These are phyloP conservation scores for Hirschfeldia incana DNA, from an alignment of 345 rosid species.

Conservation along the genomic window DNA sequence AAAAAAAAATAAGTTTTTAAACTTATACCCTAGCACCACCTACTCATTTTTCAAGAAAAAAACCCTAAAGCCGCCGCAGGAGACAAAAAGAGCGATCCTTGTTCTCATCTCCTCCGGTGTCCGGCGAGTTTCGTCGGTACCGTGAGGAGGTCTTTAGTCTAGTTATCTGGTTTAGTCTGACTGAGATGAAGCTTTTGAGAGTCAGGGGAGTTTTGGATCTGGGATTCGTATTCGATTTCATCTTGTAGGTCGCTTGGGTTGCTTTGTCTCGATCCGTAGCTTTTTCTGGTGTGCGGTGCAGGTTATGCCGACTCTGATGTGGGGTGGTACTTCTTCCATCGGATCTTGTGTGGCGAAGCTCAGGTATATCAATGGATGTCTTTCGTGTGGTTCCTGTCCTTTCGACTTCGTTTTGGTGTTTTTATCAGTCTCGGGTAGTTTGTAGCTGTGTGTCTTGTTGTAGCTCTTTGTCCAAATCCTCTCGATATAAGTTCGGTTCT, in stretches of 20 bases:
- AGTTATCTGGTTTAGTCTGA: not conserved
- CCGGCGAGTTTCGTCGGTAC: not conserved
- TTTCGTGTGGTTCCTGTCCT: too few species aligned
- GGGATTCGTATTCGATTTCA: not conserved
- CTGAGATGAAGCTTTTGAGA: not conserved
- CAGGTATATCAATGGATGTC: too few species aligned
- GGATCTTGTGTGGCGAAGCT: not conserved
- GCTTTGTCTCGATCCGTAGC: not conserved
- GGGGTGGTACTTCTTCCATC: not conserved
- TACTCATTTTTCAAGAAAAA: too few species aligned
- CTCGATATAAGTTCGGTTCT: not conserved
- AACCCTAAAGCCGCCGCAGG: not conserved
- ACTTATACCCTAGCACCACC: constrained; percentile 6
- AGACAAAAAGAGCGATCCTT: not conserved
- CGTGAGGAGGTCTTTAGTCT: not conserved
- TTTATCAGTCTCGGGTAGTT: not conserved
- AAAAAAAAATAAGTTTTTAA: not conserved
- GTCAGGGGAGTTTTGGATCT: not conserved
- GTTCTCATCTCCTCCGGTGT: not conserved
- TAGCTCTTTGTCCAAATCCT: not conserved
- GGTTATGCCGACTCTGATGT: not conserved
- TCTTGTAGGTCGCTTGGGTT: not conserved
- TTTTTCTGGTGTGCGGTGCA: not conserved
- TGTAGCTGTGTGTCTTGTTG: not conserved
- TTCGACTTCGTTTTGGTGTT: not conserved